Conservation (phyloP, 2,329 filamentous ascomycete species). For the Daldinia sp. region DNA sequence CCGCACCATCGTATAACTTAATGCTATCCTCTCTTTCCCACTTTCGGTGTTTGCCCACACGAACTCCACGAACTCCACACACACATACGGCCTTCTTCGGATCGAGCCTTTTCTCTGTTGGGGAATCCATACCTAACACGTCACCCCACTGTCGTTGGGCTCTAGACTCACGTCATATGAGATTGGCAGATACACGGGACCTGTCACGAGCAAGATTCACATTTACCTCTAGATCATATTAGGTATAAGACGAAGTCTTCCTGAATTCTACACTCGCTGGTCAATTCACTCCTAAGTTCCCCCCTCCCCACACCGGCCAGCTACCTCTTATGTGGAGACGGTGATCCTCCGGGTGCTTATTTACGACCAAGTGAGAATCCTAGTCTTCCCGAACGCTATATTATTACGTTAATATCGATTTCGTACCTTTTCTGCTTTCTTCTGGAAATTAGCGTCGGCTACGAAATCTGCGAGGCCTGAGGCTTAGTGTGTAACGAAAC, state of each 20-base stretch:
- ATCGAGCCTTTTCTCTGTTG: slow-evolving; percentile 25
- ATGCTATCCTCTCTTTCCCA: slow-evolving; percentile 2
- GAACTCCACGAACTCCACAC: slow-evolving; percentile 26
- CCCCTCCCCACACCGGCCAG: slow-evolving; percentile 42
- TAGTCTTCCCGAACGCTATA: slow-evolving; percentile 4
- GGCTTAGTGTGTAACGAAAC: slow-evolving; percentile 18
- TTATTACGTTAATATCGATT: slow-evolving; percentile 6
- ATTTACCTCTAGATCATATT: slow-evolving; percentile 16
- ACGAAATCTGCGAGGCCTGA: slow-evolving; percentile 7
- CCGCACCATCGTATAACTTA: slow-evolving; percentile 22
- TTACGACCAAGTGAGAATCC: slow-evolving; percentile 20
- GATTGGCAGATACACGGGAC: slow-evolving; percentile 25
- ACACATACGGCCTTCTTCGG: slow-evolving; percentile 20
- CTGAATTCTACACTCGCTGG: slow-evolving; percentile 6
- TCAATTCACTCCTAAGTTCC: slow-evolving; percentile 20
- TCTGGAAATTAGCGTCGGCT: slow-evolving; percentile 2
- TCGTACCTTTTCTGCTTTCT: neutral
- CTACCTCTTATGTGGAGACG: slow-evolving; percentile 39
- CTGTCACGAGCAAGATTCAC: slow-evolving; percentile 21
- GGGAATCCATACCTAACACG: slow-evolving; percentile 35
- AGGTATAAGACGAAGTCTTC: slow-evolving; percentile 22
- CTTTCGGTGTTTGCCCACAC: slow-evolving; percentile 13
- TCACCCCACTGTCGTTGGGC: slow-evolving; percentile 42
- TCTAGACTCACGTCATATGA: slow-evolving; percentile 44
- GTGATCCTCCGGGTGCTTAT: slow-evolving; percentile 33